Evolutionary conservation across 768 basidiomycete species (phyloP).

Genomic region (Lactifluus piperatus): DNA sequence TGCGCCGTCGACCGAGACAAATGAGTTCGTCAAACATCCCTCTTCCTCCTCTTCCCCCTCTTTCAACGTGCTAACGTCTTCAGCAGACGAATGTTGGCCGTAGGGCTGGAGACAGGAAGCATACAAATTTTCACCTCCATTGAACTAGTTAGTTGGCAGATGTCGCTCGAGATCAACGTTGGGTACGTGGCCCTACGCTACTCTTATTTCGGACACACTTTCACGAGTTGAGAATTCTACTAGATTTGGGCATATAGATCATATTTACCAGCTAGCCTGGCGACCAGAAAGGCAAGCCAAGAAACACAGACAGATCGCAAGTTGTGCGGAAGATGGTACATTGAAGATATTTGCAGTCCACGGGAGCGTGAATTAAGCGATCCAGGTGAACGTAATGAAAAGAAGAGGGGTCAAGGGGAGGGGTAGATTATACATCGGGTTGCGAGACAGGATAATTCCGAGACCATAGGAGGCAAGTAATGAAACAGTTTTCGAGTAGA

Average conservation of each 20-base stretch:
- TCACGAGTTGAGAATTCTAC: constrained; percentile 27
- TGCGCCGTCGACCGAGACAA: constrained; percentile 31
- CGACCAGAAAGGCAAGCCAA: constrained; percentile 35
- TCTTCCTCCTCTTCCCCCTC: too few species aligned
- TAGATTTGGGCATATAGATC: constrained; percentile 67
- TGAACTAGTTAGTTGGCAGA: constrained; percentile 37
- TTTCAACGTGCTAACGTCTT: background rate
- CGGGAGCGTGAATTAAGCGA: constrained; percentile 18
- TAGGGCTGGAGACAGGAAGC: constrained; percentile 79
- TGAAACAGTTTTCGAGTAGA: constrained; percentile 51
- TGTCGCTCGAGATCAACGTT: constrained; percentile 37
- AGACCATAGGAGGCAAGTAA: constrained; percentile 38
- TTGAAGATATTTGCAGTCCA: constrained; percentile 47
- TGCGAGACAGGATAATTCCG: constrained; percentile 37
- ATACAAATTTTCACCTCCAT: constrained; percentile 52
- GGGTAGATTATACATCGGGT: constrained; percentile 53
- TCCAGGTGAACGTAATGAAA: constrained; percentile 22
- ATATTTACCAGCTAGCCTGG: constrained; percentile 80
- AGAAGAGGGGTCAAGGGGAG: constrained; percentile 27
- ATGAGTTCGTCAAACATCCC: constrained; percentile 31
- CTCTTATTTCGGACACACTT: background rate
- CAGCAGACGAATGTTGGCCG: constrained; percentile 51
- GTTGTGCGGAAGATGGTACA: constrained; percentile 90
- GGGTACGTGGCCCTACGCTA: constrained; percentile 35
- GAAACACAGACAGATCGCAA: constrained; percentile 51